Conservation (phyloP, 257 asterid genomes). For the Solanum tacnaense region DNA sequence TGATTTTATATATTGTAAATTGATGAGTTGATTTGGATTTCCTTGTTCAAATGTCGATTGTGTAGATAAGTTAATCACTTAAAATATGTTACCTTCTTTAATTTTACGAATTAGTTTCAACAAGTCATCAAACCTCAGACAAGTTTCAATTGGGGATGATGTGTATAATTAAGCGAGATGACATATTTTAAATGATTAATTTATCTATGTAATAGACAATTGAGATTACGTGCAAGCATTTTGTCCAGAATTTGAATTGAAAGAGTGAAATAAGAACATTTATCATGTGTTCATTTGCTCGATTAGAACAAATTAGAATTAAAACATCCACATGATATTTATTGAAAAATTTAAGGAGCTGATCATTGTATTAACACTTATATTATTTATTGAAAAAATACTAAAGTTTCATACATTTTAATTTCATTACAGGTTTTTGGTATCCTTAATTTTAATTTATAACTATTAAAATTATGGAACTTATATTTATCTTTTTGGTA, state of each 20-base stretch:
- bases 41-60: background rate
- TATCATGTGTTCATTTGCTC: background rate
- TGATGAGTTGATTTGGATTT: background rate
- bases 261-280: background rate
- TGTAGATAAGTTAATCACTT: background rate
- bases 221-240: rapidly evolving
- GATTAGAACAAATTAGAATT: background rate
- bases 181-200: background rate
- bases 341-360: background rate
- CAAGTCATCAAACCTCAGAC: background rate
- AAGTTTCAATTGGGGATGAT: background rate
- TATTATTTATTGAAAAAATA: background rate
- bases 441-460: background rate
- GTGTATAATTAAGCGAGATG: background rate
- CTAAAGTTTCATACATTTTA: background rate
- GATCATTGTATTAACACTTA: background rate
- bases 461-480: background rate
- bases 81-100: background rate
- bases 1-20: background rate
- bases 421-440: background rate
- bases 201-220: background rate
- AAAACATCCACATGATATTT: no score
- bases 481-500: background rate
- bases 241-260: background rate
- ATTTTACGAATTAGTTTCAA: background rate